Base-by-base conservation (phyloP, 176 grass and related monocot genomes). In the Microstegium vimineum region DNA sequence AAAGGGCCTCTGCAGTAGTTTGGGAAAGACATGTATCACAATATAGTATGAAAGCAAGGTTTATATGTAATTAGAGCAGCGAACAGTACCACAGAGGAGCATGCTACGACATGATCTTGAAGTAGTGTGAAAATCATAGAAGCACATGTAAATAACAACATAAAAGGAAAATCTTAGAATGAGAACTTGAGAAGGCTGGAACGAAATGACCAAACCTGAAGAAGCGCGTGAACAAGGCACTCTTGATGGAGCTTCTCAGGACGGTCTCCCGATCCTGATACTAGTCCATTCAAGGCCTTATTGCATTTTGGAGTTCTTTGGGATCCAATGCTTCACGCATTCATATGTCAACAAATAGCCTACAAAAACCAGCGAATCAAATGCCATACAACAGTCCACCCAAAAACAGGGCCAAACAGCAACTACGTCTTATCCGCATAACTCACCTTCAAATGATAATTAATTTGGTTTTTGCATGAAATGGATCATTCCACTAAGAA, bases 231-330 rank as follows among this genome's bases (percentile, higher is more conserved):
- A 75, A 79, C 31, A 84, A 90, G 84, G 74, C 88, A 60, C 60
- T 73, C 88, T 94, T 91, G 86, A 94, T 72, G 84, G 92, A 94
- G 86, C 92, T 94, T 94, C 92, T 81, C 92, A 94, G 89, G 92
- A 89, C 66, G 81, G 92, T 94, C 79, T 67, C 52, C 92, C 92
- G 77, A 85, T 89, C 92, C 92, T 94, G 89, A 51, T 94, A 94
- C 86, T 94, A 80, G 92, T 94, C 92, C 89, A 89, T 78, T 89
- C 89, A 91, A 94, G 85, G 81, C 73, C 86, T 87, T 72, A 63
- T 84, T n/a, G 81, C 92, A 94, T 94, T 91, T 94, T 94, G 92
- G 89, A 94, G 84, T 94, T 94, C 86, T 76, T 81, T 91, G 92
- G 86, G 92, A 94, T 94, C 92, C 92, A 94, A 91, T 94, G 92